These are phyloP conservation scores for Oxyria digyna DNA, from an alignment of 148 eudicot species.

Conservation along the genomic window DNA sequence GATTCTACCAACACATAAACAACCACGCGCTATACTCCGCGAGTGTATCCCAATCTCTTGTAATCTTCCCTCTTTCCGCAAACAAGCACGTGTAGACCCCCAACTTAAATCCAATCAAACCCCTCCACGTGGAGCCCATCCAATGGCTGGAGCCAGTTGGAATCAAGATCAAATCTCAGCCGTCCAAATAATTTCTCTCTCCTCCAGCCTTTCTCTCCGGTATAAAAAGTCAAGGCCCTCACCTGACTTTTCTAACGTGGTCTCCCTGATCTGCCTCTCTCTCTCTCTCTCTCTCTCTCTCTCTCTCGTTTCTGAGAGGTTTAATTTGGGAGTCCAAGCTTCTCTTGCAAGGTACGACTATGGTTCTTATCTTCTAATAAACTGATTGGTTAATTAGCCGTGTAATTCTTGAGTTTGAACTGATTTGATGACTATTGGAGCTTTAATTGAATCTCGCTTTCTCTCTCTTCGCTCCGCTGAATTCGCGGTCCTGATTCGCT, in stretches of 20 bases:
- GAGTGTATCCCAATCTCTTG: background rate
- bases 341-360: constrained; percentile 3
- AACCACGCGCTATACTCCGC: background rate
- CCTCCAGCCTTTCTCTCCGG: too few species aligned
- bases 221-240: constrained; percentile 19
- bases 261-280: background rate
- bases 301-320: background rate
- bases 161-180: constrained; percentile 18
- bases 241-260: constrained; percentile 20
- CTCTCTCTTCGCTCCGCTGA: background rate
- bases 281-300: background rate
- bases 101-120: background rate
- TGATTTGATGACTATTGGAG: background rate
- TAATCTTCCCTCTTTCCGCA: constrained; percentile 21
- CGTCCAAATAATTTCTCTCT: constrained; percentile 14
- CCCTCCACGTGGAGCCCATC: constrained; percentile 15
- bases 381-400: background rate
- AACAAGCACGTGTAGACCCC: constrained; percentile 25
- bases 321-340: constrained; percentile 1
- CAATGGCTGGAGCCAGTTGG: constrained; percentile 4
- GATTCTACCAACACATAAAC: background rate
- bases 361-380: background rate
- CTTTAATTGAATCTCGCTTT: constrained; percentile 7
- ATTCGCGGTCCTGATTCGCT: background rate
- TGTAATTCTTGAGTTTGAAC: background rate